A percentile compares a stretch with the other conserved stretches of the same genome.
Evolutionary conservation across 179 eudicot genomes (phyloP).

Genomic region (Heliamphora pulchella): DNA sequence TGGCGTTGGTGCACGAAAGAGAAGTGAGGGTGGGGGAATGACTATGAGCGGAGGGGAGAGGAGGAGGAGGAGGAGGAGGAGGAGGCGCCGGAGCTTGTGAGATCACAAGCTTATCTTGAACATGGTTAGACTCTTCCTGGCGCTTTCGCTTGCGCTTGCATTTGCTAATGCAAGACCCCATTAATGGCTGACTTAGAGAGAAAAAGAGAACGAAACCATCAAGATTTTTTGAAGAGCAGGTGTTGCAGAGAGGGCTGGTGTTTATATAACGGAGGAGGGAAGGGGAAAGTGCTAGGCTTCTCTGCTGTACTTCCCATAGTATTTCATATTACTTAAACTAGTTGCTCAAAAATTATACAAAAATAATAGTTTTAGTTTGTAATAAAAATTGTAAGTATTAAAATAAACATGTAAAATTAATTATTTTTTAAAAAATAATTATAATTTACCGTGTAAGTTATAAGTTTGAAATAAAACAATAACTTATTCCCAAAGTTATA

Average conservation of each 20-base stretch:
- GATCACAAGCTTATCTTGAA: constrained; percentile 59
- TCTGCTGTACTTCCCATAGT: too few relatives aligned
- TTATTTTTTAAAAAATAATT: too few relatives aligned
- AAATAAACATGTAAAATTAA: too few relatives aligned
- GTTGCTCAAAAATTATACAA: too few relatives aligned
- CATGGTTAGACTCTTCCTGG: constrained; percentile 16
- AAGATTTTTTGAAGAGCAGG: background rate
- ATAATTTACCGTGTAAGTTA: too few relatives aligned
- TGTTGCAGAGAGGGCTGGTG: background rate
- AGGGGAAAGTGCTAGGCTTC: constrained; percentile 18
- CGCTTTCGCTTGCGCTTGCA: constrained; percentile 49
- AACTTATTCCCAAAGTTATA: too few relatives aligned
- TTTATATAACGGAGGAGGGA: background rate
- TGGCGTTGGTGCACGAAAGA: constrained; percentile 25
- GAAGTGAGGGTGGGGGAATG: constrained; percentile 31
- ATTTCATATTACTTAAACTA: too few relatives aligned
- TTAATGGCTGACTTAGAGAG: constrained; percentile 16
- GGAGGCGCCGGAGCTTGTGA: constrained; percentile 34
- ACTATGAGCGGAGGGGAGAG: constrained; percentile 21
- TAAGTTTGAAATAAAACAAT: too few relatives aligned
- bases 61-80: constrained; percentile 19
- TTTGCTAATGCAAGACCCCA: constrained; percentile 81
- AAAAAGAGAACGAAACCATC: background rate
- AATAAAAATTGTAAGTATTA: too few relatives aligned
- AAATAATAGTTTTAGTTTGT: too few relatives aligned